Percentiles rank a stretch among this genome's conserved stretches.
Conservation (phyloP, 2,329 filamentous ascomycete species). For the Helminthosporium solani region DNA sequence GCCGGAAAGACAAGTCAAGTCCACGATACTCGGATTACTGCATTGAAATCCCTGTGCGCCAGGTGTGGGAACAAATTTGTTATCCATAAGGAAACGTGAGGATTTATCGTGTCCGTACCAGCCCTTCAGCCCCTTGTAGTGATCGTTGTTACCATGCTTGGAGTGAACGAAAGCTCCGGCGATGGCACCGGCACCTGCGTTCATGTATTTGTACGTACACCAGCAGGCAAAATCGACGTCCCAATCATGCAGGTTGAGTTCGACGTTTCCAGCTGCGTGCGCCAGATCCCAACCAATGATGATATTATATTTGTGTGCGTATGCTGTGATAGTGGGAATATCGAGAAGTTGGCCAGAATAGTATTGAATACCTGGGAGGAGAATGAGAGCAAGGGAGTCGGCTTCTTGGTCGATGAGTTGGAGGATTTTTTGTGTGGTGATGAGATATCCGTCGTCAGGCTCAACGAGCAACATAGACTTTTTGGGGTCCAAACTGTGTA, state of each 20-base stretch:
- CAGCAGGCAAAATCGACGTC: conserved; percentile 86
- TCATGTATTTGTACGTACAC: conserved; percentile 95
- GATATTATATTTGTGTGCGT: conserved; percentile 70
- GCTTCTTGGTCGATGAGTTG: conserved; percentile 72
- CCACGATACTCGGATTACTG: conserved; percentile 78
- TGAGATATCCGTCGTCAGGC: conserved; percentile 61
- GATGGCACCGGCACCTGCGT: conserved; percentile 78
- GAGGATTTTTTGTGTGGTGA: conserved; percentile 70
- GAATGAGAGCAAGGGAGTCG: conserved; percentile 68
- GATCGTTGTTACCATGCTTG: conserved; percentile 63
- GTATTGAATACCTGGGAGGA: conserved; percentile 86
- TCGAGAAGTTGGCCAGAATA: conserved; percentile 88
- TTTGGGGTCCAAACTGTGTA: conserved; percentile 64
- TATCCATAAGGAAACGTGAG: conserved; percentile 80
- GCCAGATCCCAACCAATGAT: conserved; percentile 84
- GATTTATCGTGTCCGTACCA: conserved; percentile 85
- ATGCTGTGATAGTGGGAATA: conserved; percentile 72
- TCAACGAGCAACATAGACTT: conserved; percentile 69
- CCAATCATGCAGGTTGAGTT: conserved; percentile 79
- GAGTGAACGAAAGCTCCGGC: conserved; percentile 79
- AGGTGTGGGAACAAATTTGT: conserved; percentile 71
- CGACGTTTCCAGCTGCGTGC: conserved; percentile 82
- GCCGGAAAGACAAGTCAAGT: conserved; percentile 73
- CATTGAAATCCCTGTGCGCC: conserved; percentile 81
- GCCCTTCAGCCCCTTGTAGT: conserved; percentile 68